Conservation (phyloP, 495 filamentous ascomycete species). For the Xylaria scruposa region DNA sequence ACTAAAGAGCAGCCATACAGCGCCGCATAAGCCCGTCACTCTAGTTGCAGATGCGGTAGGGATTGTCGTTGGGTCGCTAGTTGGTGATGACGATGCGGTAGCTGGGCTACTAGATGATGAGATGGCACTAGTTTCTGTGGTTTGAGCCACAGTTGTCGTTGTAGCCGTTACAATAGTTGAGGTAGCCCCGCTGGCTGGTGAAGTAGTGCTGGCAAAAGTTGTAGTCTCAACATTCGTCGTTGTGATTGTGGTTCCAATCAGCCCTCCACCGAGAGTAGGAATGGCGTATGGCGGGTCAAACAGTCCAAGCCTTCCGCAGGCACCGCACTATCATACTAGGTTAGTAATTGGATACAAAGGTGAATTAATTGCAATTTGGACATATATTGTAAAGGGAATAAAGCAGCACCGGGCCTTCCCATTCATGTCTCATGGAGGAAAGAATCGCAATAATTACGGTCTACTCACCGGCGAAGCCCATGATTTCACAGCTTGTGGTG, state of each 20-base stretch:
- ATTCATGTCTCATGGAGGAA: not conserved
- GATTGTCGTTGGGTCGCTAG: not conserved
- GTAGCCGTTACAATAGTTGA: slow-evolving; percentile 12
- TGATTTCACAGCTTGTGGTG: slow-evolving; percentile 32
- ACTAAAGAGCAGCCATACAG: slow-evolving; percentile 14
- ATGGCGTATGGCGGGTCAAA: slow-evolving; percentile 46
- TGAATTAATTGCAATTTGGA: not conserved
- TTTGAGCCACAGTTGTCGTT: slow-evolving; percentile 4
- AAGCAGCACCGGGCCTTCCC: not conserved
- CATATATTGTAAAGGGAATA: not conserved
- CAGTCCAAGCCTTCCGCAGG: slow-evolving; percentile 41
- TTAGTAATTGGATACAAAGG: not conserved
- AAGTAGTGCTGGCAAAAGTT: slow-evolving; percentile 15
- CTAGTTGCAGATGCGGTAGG: not conserved
- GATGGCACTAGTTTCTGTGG: slow-evolving; percentile 5
- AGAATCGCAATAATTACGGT: not conserved
- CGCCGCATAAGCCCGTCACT: slow-evolving; percentile 9
- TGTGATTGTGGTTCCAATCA: slow-evolving; percentile 29
- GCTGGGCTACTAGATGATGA: not conserved
- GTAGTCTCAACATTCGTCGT: slow-evolving; percentile 17
- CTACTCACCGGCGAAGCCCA: slow-evolving; percentile 38
- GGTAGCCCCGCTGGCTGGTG: slow-evolving; percentile 13
- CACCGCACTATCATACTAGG: slow-evolving; percentile 30
- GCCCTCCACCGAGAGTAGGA: slow-evolving; percentile 33
- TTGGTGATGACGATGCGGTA: not conserved